Evolutionary conservation across 352 stramenopile genomes (phyloP).

Genomic region (Phytophthora pseudosyringae): DNA sequence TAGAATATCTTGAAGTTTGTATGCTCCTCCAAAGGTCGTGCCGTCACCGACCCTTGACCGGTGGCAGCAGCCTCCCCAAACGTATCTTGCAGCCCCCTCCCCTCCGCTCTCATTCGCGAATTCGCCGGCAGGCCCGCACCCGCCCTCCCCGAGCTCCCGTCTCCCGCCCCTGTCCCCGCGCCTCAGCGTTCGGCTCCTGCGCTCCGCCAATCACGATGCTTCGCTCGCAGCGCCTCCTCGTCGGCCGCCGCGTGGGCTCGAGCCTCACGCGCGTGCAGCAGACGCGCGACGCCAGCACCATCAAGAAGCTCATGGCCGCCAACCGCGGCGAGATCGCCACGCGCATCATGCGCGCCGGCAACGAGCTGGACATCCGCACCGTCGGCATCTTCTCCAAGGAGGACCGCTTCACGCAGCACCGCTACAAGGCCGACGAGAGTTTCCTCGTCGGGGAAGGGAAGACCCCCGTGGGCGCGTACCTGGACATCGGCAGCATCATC

Average conservation of each 20-base stretch:
- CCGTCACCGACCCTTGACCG: slow-evolving; percentile 9
- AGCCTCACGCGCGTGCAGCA: slow-evolving; percentile 33
- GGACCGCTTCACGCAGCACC: slow-evolving; percentile 95
- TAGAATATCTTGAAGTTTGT: slow-evolving; percentile 29
- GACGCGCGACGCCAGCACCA: slow-evolving; percentile 69
- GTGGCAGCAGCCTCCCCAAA: slow-evolving; percentile 5
- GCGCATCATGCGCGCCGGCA: slow-evolving; percentile 95
- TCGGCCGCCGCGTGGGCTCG: slow-evolving; percentile 23
- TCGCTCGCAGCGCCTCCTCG: slow-evolving; percentile 43
- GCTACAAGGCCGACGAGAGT: slow-evolving; percentile 97
- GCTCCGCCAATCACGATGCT: slow-evolving; percentile 42
- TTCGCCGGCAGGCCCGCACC: slow-evolving; percentile 19
- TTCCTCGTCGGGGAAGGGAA: slow-evolving; percentile 94
- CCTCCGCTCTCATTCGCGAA: slow-evolving; percentile 37
- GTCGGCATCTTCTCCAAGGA: slow-evolving; percentile 93
- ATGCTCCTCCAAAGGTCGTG: slow-evolving; percentile 29
- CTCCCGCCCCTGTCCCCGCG: not conserved
- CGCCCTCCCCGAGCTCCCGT: not conserved
- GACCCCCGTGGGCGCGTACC: slow-evolving; percentile 94
- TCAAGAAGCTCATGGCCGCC: slow-evolving; percentile 97
- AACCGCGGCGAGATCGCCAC: slow-evolving; percentile 99
- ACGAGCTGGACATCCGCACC: slow-evolving; percentile 93
- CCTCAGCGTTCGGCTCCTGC: slow-evolving; percentile 19
- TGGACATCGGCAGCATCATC: slow-evolving; percentile 96
- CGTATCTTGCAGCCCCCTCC: slow-evolving; percentile 22